phyloP scores from a whole-genome alignment of 257 asterid genomes.

The Marsdenia floribunda region DNA sequence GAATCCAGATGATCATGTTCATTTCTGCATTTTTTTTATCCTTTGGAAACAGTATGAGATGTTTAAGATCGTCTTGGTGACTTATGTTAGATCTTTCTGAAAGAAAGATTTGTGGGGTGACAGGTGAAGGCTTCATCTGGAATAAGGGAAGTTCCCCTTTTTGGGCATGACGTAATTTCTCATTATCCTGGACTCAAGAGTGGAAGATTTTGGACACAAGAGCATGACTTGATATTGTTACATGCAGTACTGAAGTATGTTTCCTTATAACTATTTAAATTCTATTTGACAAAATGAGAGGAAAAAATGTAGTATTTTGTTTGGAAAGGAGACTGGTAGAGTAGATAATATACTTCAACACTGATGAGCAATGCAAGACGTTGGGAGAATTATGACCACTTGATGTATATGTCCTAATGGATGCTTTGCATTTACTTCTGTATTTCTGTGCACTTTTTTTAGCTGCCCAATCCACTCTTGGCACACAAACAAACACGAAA shows the following conservation, averaged over 20 bases:
- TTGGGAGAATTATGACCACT: neutral
- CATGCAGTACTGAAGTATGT: conserved; percentile 76
- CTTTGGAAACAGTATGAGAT: no score
- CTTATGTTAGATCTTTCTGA: no score
- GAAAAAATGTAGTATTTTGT: no score
- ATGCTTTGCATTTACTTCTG: neutral
- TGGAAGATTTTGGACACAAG: conserved; percentile 86
- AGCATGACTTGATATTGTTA: conserved; percentile 69
- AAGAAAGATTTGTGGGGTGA: neutral
- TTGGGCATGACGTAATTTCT: conserved; percentile 6
- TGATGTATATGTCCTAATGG: neutral
- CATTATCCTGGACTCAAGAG: conserved; percentile 78
- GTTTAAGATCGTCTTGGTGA: no score
- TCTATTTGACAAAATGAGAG: no score
- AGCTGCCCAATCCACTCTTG: neutral
- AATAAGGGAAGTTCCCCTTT: no score
- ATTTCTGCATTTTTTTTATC: neutral
- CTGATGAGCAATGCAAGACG: conserved; percentile 6
- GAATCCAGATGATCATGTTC: neutral
- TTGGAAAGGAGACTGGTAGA: no score
- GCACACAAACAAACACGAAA: no score
- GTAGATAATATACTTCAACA: neutral
- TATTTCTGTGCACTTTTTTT: neutral
- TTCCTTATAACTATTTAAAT: conserved; percentile 1
- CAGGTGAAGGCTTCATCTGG: conserved; percentile 40